Conservation (phyloP, 2,329 filamentous ascomycete species). For the Polytolypa hystricis region DNA sequence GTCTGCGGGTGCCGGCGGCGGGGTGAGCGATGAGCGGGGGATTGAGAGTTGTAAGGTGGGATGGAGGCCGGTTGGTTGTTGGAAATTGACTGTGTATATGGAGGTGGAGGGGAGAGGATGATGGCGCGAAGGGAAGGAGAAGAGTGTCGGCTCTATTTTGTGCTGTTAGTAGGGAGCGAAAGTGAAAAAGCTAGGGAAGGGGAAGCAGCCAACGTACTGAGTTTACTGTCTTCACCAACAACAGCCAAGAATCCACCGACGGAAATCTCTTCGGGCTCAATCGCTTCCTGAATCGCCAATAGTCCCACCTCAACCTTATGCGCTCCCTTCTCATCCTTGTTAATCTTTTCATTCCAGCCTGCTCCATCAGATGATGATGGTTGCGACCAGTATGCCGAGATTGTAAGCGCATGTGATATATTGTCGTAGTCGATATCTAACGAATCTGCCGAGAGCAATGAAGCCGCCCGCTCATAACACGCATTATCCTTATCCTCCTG, state of each 20-base stretch:
- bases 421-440: slow-evolving; percentile 71
- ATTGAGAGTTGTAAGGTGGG: slow-evolving; percentile 64
- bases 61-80: slow-evolving; percentile 68
- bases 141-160: slow-evolving; percentile 57
- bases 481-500: slow-evolving; percentile 22
- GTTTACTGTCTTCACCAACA: slow-evolving; percentile 60
- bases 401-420: slow-evolving; percentile 51
- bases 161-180: slow-evolving; percentile 9
- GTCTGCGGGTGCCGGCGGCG: slow-evolving; percentile 30
- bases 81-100: slow-evolving; percentile 53
- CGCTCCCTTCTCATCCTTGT: slow-evolving; percentile 15
- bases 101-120: slow-evolving; percentile 41
- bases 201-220: slow-evolving; percentile 36
- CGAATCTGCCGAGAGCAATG: slow-evolving; percentile 45
- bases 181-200: not conserved
- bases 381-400: slow-evolving; percentile 52
- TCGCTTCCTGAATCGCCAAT: slow-evolving; percentile 49
- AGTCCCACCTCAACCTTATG: slow-evolving; percentile 71
- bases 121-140: slow-evolving; percentile 75
- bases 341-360: slow-evolving; percentile 39
- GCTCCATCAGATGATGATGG: slow-evolving; percentile 16
- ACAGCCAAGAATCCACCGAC: slow-evolving; percentile 70
- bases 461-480: slow-evolving; percentile 41
- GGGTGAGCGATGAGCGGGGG: slow-evolving; percentile 38
- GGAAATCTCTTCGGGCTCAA: slow-evolving; percentile 60